Conservation (phyloP, 2,329 filamentous ascomycete species). For the Stachybotrys chartarum region DNA sequence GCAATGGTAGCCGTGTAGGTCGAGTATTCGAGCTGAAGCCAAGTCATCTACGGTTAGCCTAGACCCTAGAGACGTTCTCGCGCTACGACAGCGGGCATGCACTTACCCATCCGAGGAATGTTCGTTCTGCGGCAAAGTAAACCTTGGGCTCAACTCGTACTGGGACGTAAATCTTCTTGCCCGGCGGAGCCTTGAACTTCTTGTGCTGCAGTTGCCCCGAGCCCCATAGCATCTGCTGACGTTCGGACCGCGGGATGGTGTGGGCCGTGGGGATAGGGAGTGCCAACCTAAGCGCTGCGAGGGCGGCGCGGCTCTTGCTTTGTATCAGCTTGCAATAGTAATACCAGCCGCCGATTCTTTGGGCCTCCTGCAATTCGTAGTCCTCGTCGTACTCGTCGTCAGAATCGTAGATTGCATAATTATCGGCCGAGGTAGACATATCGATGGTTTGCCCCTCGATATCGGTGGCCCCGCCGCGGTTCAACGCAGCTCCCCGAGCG, state of each 20-base stretch:
- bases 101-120: conserved; percentile 86
- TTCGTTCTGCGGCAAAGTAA: conserved; percentile 92
- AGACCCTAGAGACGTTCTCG: no score
- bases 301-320: conserved; percentile 32
- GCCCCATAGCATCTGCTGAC: conserved; percentile 46
- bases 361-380: conserved; percentile 71
- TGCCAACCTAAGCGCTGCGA: conserved; percentile 39
- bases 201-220: conserved; percentile 47
- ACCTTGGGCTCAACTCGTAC: conserved; percentile 96
- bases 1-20: conserved; percentile 90
- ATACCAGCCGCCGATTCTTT: conserved; percentile 65
- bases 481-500: conserved; percentile 23
- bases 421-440: conserved; percentile 52
- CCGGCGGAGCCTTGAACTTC: conserved; percentile 66
- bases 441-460: conserved; percentile 77
- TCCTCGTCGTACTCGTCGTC: conserved; percentile 68
- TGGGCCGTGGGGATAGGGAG: conserved; percentile 49
- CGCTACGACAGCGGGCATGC: conserved; percentile 1
- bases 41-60: background rate
- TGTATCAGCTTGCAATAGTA: conserved; percentile 59
- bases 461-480: conserved; percentile 42
- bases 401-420: conserved; percentile 87
- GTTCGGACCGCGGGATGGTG: conserved; percentile 50
- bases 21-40: conserved; percentile 74
- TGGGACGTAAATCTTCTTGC: conserved; percentile 92